Base-by-base conservation (phyloP, 2,329 filamentous ascomycete species). In the Fusarium kyushuense region DNA sequence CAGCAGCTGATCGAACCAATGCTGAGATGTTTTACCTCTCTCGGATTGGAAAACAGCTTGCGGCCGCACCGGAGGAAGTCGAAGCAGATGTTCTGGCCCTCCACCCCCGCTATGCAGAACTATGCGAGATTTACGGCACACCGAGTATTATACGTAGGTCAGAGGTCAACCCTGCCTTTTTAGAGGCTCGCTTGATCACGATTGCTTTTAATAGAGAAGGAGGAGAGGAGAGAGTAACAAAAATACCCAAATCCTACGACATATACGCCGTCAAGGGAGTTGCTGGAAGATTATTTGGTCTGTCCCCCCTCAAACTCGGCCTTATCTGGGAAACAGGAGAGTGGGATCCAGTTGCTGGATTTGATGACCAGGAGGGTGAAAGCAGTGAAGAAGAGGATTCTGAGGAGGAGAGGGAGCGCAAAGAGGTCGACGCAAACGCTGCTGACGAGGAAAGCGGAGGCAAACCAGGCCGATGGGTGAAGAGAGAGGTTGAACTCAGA, bases 21-120 rank as follows among this genome's bases (percentile, higher is more conserved):
- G 94, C 94, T 6, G 96, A 98, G 72, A 90, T 95, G 74, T 99
- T 97, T 77, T 99, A 99, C 77, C 87, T 98, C 13, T 92, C 90
- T 1, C 87, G 92, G 54, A 96, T 97, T 59, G 92, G 87, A 13
- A 89, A 89, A 65, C 92, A 96, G 75, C 82, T 97, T 38, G 85
- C 89, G 2, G 81, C 84, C 5, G 85, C 88, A 0, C 81, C 87
- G 0, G 84, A 87, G 57, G 78, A 77, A 4, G 78, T 82, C 3
- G 85, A 90, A 68, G 79, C 78, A 1, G 79, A 81, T 2, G 84
- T 97, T 0, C 76, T 92, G 5, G 79, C 76, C 1, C 79, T 81
- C 5, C 94, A 98, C 77, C 90, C 89, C 10, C 86, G 93, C 6
- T 98, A 92, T 76, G 73, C 77, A 0, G 89, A 89, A 63, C 83